Evolutionary conservation across 2,329 filamentous ascomycete genomes (phyloP), one percentile per base, ranked within the genome.

Genomic region (Penicillium occitanis): DNA sequence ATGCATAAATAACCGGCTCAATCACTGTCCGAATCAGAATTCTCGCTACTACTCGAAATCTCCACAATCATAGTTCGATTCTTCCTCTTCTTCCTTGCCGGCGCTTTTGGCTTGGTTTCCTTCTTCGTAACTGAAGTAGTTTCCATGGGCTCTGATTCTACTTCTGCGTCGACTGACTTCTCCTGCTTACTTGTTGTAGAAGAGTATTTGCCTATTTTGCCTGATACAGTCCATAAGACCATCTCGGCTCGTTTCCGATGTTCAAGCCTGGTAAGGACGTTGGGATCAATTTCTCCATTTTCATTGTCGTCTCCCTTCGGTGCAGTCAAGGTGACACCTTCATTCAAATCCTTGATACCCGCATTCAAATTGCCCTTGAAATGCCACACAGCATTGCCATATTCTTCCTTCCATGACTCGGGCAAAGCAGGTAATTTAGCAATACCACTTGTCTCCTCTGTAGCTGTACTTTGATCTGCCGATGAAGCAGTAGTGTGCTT

Each of bases 351-450:
- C n/a, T 73, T 69, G 22, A 70, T 70, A 10, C 69, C 71, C 5
- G 70, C 69, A 17, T 70, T 66, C 64, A 80, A 58, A 22, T 66
- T 65, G 25, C 69, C 71, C 65, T 74, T 72, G 70, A 87, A 84
- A 5, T 79, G 78, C 46, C 80, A 78, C 46, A 90, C 80, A n/a
- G 87, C 81, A 53, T 83, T 79, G 66, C 87, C 83, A 71, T 79
- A 79, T 67, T 66, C 68, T 33, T 72, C 69, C 30, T 68, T 64
- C 13, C 63, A 65, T 19, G 51, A 25, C 33, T 69, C 65, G 33
- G 63, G 65, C 13, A 66, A 53, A 3, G 48, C 46, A 42, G 64
- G 37, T 13, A 62, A 44, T 8, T 66, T 65, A 7, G 68, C 66
- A 37, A 68, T 48, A 58, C 66, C 67, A 50, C 51, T 48, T 17